Percentiles rank a stretch among this genome's conserved stretches.
Evolutionary conservation across 441 rosid species (phyloP).

Genomic region (Gossypium lobatum): DNA sequence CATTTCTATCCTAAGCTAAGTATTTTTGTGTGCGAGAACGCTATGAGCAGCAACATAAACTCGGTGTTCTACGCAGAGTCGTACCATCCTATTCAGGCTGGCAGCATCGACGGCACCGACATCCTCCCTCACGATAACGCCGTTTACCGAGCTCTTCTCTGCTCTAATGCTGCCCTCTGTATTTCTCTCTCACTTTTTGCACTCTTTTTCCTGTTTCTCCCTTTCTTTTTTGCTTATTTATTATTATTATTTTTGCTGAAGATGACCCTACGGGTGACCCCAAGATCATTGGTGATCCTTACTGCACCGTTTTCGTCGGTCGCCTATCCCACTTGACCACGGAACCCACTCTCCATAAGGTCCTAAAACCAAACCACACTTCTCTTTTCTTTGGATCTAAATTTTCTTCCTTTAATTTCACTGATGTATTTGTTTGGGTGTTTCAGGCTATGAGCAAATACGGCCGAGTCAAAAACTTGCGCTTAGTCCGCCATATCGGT

Average conservation of each 20-base stretch:
- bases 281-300: constrained; percentile 69
- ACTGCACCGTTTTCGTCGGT: constrained; percentile 70
- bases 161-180: constrained; percentile 84
- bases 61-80: constrained; percentile 72
- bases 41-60: constrained; percentile 39
- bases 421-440: background rate
- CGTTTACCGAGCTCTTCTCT: constrained; percentile 73
- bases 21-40: background rate
- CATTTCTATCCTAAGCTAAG: too few species aligned
- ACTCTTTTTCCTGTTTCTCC: background rate
- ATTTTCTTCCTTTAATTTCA: background rate
- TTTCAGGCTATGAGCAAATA: constrained; percentile 75
- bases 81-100: constrained; percentile 89
- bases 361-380: background rate
- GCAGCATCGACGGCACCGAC: constrained; percentile 94
- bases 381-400: background rate
- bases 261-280: constrained; percentile 87
- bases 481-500: constrained; percentile 89
- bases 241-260: constrained; percentile 20
- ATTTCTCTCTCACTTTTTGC: background rate
- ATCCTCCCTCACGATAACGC: constrained; percentile 72
- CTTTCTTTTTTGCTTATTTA: background rate
- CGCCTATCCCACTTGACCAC: constrained; percentile 74
- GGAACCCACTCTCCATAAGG: constrained; percentile 61
- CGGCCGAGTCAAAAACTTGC: constrained; percentile 72